phyloP scores from a whole-genome alignment of 306 rosid species.

The Quercus robur region DNA sequence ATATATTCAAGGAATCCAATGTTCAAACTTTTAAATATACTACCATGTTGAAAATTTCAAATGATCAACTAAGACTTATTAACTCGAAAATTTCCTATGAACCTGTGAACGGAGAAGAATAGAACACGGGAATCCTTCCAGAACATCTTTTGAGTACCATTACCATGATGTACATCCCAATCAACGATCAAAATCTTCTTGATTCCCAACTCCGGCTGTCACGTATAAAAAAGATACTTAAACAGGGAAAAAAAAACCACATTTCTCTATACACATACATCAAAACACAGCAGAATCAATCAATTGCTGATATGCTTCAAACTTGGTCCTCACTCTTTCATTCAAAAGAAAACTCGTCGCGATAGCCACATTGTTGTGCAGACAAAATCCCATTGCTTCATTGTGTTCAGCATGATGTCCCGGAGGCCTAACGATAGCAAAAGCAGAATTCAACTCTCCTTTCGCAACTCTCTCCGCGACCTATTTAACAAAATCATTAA shows the following conservation, averaged over 20 bases:
- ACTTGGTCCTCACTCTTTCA: conserved; percentile 51
- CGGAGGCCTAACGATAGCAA: conserved; percentile 93
- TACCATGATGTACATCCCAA: conserved; percentile 99
- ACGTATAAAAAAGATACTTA: conserved; percentile 3
- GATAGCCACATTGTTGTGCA: conserved; percentile 85
- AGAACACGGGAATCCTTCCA: conserved; percentile 80
- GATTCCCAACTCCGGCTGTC: conserved; percentile 80
- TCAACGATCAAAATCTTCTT: conserved; percentile 83
- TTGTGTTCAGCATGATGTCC: conserved; percentile 92
- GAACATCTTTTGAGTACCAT: conserved; percentile 93
- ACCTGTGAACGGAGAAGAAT: conserved; percentile 99
- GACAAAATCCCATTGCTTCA: conserved; percentile 95
- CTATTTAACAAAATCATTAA: conserved; percentile 36
- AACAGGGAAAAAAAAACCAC: too few species aligned
- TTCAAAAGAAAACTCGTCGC: conserved; percentile 69
- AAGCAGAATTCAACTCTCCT: conserved; percentile 73
- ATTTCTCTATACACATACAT: background rate
- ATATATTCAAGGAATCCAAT: background rate
- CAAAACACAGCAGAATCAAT: background rate
- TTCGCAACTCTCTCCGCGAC: conserved; percentile 71
- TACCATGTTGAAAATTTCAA: background rate
- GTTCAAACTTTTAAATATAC: background rate
- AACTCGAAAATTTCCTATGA: background rate
- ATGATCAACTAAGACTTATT: background rate
- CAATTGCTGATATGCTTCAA: conserved; percentile 2